Conservation (phyloP, 2,329 filamentous ascomycete species). For the Cytospora chrysosperma region DNA sequence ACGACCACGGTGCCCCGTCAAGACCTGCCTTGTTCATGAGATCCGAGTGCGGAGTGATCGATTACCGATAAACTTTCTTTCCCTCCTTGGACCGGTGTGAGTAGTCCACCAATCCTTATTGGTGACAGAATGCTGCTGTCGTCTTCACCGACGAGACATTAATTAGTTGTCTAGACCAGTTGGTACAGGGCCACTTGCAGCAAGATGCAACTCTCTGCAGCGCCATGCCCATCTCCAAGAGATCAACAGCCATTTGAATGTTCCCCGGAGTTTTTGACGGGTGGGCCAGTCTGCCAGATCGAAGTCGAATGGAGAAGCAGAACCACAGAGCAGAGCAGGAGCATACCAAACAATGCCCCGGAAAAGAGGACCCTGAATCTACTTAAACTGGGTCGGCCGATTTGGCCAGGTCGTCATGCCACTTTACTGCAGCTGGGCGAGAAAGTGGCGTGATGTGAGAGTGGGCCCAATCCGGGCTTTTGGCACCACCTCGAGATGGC, state of each 20-base stretch:
- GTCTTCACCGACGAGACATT: not conserved
- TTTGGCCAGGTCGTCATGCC: constrained; percentile 5
- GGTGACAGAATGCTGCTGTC: too few relatives aligned
- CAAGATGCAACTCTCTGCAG: not conserved
- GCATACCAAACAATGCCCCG: not conserved
- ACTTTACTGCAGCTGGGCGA: constrained; percentile 14
- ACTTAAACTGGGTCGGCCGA: constrained; percentile 5
- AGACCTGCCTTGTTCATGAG: not conserved
- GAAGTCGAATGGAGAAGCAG: not conserved
- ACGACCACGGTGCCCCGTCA: not conserved
- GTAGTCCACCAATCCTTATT: too few relatives aligned
- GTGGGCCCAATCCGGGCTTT: not conserved
- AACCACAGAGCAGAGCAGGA: not conserved
- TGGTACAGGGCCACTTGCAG: not conserved
- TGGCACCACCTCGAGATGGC: constrained; percentile 5
- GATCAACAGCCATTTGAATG: too few relatives aligned
- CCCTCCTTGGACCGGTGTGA: too few relatives aligned
- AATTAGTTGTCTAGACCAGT: not conserved
- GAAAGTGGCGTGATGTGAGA: constrained; percentile 22
- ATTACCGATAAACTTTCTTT: not conserved
- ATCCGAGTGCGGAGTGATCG: not conserved
- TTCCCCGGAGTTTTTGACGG: not conserved
- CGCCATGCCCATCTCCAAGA: not conserved
- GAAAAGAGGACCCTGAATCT: not conserved
- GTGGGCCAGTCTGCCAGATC: not conserved